phyloP scores from a whole-genome alignment of 2,329 filamentous ascomycete species.

The Chaetoscypha palmicola region DNA sequence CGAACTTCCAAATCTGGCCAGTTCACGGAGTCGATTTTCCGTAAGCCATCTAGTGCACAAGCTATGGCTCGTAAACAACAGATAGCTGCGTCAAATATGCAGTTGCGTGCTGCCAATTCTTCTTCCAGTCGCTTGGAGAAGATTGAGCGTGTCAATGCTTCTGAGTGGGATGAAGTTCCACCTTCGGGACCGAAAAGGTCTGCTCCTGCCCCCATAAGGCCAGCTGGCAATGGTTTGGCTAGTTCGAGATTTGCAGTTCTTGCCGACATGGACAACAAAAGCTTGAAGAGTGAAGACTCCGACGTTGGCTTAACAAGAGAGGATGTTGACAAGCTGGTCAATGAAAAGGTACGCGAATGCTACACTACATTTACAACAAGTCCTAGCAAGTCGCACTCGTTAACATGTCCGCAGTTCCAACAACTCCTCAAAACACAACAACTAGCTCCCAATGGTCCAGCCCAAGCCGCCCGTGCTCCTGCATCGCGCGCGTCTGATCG shows the following conservation, averaged over 20 bases:
- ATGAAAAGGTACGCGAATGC: slow-evolving; percentile 19
- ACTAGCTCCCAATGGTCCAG: neutral
- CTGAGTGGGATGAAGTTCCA: slow-evolving; percentile 22
- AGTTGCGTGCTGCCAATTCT: slow-evolving; percentile 1
- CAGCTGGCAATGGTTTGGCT: slow-evolving; percentile 11
- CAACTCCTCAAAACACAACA: too few species aligned
- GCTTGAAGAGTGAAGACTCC: slow-evolving; percentile 6
- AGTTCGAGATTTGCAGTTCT: slow-evolving; percentile 15
- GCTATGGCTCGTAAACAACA: slow-evolving; percentile 8
- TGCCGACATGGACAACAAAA: slow-evolving; percentile 13
- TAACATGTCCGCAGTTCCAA: too few species aligned
- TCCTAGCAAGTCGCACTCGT: too few species aligned
- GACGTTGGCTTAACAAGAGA: slow-evolving; percentile 9
- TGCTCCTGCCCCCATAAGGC: slow-evolving; percentile 2
- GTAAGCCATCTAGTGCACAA: neutral
- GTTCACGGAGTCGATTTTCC: slow-evolving; percentile 16
- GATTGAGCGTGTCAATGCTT: slow-evolving; percentile 18
- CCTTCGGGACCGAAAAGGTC: neutral
- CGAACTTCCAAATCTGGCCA: slow-evolving; percentile 13
- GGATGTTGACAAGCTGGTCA: slow-evolving; percentile 13
- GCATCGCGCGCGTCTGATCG: too few species aligned
- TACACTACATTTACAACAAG: too few species aligned
- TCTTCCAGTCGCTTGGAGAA: slow-evolving; percentile 9
- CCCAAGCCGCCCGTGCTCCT: neutral
- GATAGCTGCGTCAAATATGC: neutral